Evolutionary conservation across 768 basidiomycete species (phyloP), one percentile per base, ranked within the genome.

Genomic region (Amanita phalloides): DNA sequence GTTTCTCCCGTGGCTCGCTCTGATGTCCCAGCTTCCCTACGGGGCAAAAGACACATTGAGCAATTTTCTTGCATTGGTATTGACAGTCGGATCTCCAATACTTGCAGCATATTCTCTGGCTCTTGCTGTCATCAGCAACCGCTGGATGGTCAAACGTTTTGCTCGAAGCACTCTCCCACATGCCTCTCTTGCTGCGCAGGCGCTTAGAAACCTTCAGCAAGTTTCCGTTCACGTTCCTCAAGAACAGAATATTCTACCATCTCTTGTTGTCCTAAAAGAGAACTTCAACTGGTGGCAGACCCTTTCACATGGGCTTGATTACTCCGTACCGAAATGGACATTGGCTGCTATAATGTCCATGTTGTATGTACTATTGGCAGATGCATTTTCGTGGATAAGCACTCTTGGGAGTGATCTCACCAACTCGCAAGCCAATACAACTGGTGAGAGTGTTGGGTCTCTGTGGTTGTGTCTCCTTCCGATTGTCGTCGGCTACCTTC

Each of bases 21-120:
- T 77, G 6, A 60, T 76, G n/a, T 73, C 74, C 0, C 74, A 75
- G 42, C 67, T 77, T n/a, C 76, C 75, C 0, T 77, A 74, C 23
- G 74, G 74, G 5, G 65, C 69, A 26, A 62, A 55, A 9, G 66
- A 66, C 45, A 66, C 60, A 26, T 55, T 64, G n/a, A 71, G 73
- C 17, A 73, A 76, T 48, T 58, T 75, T 32, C 63, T 67, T 55
- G 69, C 72, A 6, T 66, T 68, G 20, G 6, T 77, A 4, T 61
- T 77, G 33, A 68, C 72, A 0, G 57, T 77, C 25, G 75, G 75
- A 1, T 74, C 71, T 0, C 75, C 75, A 0, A 58, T 59, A 3
- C 67, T 77, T 3, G 72, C 75, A 0, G 70, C 67, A 3, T 77
- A 75, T 56, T 75, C 75, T 1, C 50, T 77, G 6, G 65, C 56